Percentiles rank a stretch among this genome's conserved stretches.
Conservation (phyloP, 441 rosid genomes). For the Jatropha podagrica region DNA sequence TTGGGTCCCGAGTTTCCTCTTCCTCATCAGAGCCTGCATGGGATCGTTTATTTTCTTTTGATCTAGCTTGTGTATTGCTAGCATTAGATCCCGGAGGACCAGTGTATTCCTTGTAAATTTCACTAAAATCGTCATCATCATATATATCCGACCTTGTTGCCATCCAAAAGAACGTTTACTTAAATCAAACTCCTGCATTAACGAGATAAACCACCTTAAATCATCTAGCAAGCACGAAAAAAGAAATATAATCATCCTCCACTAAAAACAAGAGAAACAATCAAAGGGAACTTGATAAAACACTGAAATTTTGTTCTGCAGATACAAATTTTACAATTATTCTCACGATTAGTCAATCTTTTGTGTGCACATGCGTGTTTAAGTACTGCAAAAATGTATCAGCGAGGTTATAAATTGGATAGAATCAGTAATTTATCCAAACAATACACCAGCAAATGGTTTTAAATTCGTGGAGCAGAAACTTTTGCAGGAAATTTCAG, state of each 20-base stretch:
- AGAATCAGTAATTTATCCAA: not conserved
- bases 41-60: slow-evolving; percentile 50
- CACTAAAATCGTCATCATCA: slow-evolving; percentile 85
- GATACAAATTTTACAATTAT: not conserved
- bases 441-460: no score
- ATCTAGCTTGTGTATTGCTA: slow-evolving; percentile 44
- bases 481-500: no score
- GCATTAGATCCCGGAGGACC: slow-evolving; percentile 57
- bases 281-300: not conserved
- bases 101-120: slow-evolving; percentile 92
- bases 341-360: not conserved
- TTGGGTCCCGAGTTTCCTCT: slow-evolving; percentile 75
- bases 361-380: not conserved
- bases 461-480: no score
- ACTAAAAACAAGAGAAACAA: not conserved
- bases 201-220: slow-evolving; percentile 16
- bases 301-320: not conserved
- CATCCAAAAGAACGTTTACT: slow-evolving; percentile 42
- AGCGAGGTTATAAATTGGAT: not conserved
- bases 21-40: slow-evolving; percentile 66
- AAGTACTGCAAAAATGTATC: not conserved
- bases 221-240: not conserved
- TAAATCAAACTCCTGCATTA: slow-evolving; percentile 29
- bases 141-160: slow-evolving; percentile 73
- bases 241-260: not conserved